These are phyloP conservation scores for Pichia sp. DNA, from an alignment of 1,139 yeast genomes.

Conservation along the genomic window DNA sequence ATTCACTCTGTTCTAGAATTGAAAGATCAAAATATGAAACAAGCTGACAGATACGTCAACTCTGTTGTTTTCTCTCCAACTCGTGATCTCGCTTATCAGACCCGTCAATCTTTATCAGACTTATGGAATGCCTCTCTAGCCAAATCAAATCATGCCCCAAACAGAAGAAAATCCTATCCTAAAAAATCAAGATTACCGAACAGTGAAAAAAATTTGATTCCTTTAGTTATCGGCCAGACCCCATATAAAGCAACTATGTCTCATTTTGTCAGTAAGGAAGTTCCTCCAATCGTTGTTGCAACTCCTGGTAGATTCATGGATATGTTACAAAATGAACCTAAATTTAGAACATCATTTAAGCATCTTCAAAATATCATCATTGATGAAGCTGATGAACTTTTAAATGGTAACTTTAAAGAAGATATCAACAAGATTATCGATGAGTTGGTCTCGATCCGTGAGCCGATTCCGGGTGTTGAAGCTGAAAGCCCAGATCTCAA, in stretches of 20 bases:
- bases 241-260: slow-evolving; percentile 21
- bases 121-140: slow-evolving; percentile 11
- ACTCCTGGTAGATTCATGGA: slow-evolving; percentile 88
- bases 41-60: slow-evolving; percentile 31
- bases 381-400: slow-evolving; percentile 84
- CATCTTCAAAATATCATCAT: slow-evolving; percentile 62
- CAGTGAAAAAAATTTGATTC: slow-evolving; percentile 12
- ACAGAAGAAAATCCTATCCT: not conserved
- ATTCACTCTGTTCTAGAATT: slow-evolving; percentile 51
- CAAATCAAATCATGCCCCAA: not conserved
- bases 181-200: slow-evolving; percentile 5
- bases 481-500: not conserved
- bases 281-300: slow-evolving; percentile 59
- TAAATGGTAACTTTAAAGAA: slow-evolving; percentile 72
- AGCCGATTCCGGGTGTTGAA: slow-evolving; percentile 26
- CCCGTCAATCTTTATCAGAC: slow-evolving; percentile 50
- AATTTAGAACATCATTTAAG: slow-evolving; percentile 46
- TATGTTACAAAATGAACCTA: slow-evolving; percentile 43
- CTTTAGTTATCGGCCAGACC: slow-evolving; percentile 22
- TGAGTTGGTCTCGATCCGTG: slow-evolving; percentile 41
- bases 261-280: slow-evolving; percentile 19
- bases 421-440: slow-evolving; percentile 55
- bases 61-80: slow-evolving; percentile 84
- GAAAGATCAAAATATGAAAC: slow-evolving; percentile 12
- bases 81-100: slow-evolving; percentile 86